Percentiles rank a stretch among this genome's conserved stretches.
phyloP scores from a whole-genome alignment of 2,329 filamentous ascomycete genomes.

The Tolypocladium amazonense region DNA sequence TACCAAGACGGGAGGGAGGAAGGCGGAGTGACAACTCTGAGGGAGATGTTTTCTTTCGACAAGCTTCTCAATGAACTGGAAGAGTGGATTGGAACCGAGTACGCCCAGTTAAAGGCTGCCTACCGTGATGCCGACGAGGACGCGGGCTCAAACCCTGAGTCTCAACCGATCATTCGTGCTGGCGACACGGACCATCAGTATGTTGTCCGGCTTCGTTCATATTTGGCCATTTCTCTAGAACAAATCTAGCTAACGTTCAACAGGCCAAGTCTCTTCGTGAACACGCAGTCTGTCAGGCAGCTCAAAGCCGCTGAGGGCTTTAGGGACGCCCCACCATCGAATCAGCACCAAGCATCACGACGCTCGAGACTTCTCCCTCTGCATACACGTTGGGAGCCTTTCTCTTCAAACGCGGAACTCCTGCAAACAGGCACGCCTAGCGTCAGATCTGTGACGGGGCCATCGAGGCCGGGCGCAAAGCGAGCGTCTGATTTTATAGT shows the following conservation, averaged over 20 bases:
- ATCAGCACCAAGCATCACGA: neutral
- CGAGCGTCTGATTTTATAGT: neutral
- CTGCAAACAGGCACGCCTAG: neutral
- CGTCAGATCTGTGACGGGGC: neutral
- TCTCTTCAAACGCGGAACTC: neutral
- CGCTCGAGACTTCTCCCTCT: no score
- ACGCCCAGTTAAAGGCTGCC: constrained; percentile 1
- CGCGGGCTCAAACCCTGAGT: neutral
- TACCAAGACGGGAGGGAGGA: neutral
- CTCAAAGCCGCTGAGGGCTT: constrained; percentile 11
- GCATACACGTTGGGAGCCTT: neutral
- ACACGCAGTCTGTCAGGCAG: constrained; percentile 10
- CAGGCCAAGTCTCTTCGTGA: neutral
- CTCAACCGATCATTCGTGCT: neutral
- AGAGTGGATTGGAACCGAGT: constrained; percentile 9
- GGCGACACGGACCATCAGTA: neutral
- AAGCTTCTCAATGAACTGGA: constrained; percentile 9
- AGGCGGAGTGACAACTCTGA: constrained; percentile 7
- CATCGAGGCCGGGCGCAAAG: neutral
- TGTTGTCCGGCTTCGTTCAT: neutral
- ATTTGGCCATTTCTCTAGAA: neutral
- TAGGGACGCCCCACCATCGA: constrained; percentile 11
- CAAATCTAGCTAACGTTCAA: neutral
- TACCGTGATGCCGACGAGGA: neutral
- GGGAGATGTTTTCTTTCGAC: constrained; percentile 7